phyloP scores from a whole-genome alignment of 352 stramenopile genomes.

The Pythium sukuiense region DNA sequence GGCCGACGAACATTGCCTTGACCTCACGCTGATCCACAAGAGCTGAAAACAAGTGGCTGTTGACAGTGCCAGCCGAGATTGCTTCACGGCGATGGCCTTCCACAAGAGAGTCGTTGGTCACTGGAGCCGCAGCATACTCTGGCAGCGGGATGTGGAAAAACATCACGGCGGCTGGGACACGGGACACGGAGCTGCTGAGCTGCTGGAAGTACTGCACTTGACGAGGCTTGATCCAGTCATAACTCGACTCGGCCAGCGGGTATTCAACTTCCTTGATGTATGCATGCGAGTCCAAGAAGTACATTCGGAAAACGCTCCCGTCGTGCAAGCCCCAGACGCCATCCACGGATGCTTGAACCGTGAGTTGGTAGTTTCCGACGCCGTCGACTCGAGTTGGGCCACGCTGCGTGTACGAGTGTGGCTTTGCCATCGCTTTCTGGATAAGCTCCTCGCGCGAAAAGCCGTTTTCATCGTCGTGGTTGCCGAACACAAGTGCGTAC shows the following conservation, averaged over 20 bases:
- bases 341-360: conserved; percentile 36
- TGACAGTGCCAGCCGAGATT: conserved; percentile 12
- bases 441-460: conserved; percentile 46
- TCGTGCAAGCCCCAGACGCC: conserved; percentile 40
- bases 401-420: conserved; percentile 47
- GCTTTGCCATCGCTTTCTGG: conserved; percentile 32
- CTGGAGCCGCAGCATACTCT: conserved; percentile 17
- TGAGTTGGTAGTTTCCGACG: conserved; percentile 67
- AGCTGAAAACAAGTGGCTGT: conserved; percentile 23
- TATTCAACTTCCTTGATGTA: conserved; percentile 28
- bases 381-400: conserved; percentile 46
- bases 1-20: conserved; percentile 34
- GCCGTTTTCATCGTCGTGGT: conserved; percentile 58
- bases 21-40: conserved; percentile 29
- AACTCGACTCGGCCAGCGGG: conserved; percentile 31
- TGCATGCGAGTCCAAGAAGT: conserved; percentile 64
- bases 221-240: conserved; percentile 30
- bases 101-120: background rate
- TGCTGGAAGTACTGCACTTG: conserved; percentile 29
- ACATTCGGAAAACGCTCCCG: conserved; percentile 56
- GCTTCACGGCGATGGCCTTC: conserved; percentile 7
- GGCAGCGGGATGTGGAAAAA: conserved; percentile 36
- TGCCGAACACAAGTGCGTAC: conserved; percentile 62
- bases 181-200: background rate
- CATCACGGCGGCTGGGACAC: background rate